Conservation (phyloP, 495 filamentous ascomycete genomes). For the Pyrenula aspistea region DNA sequence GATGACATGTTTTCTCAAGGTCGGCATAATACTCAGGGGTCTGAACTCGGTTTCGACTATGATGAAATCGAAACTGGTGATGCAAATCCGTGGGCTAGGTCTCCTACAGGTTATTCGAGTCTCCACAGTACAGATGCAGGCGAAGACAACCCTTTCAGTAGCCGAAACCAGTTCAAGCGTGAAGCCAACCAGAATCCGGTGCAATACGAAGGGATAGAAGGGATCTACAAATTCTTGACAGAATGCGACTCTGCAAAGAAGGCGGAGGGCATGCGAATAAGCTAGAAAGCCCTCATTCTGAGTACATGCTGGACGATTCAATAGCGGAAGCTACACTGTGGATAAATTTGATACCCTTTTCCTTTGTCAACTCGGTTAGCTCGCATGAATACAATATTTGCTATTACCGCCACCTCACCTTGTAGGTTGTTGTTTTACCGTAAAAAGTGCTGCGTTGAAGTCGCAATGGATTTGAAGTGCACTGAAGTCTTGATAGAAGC, state of each 20-base stretch:
- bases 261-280: neutral
- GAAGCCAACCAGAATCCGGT: slow-evolving; percentile 27
- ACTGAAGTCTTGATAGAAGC: no score
- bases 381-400: no score
- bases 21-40: slow-evolving; percentile 13
- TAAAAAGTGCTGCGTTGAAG: no score
- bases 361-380: neutral
- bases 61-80: slow-evolving; percentile 31
- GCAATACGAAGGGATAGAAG: slow-evolving; percentile 71
- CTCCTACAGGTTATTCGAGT: slow-evolving; percentile 38
- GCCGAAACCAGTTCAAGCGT: slow-evolving; percentile 21
- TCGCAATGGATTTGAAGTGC: no score
- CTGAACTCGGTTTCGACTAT: slow-evolving; percentile 27
- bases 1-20: slow-evolving; percentile 41
- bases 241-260: slow-evolving; percentile 61
- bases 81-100: slow-evolving; percentile 36
- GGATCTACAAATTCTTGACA: slow-evolving; percentile 77
- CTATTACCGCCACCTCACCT: no score
- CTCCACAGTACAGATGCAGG: slow-evolving; percentile 41
- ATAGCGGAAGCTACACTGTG: neutral
- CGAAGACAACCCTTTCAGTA: slow-evolving; percentile 21
- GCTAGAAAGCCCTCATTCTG: no score
- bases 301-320: no score
- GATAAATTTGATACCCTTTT: neutral
- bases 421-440: no score